Evolutionary conservation across 1,284 basidiomycete genomes (phyloP).

Genomic region (Austropuccinia psidii): DNA sequence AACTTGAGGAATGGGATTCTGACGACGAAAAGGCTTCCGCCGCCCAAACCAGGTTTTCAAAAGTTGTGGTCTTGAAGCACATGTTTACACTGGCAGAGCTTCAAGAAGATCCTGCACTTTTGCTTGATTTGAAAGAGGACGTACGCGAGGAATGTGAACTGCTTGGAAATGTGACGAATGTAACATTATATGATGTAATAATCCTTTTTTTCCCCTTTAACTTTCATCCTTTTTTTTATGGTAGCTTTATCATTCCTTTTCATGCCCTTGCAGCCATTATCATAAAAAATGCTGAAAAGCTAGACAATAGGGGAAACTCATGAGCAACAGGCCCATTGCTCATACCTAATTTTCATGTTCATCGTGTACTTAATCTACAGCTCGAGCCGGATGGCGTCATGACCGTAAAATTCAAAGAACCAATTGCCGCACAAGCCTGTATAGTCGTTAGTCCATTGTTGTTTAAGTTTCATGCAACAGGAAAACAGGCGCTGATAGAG

Average conservation of each 20-base stretch:
- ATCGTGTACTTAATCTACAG: conserved; percentile 53
- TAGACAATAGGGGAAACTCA: too few relatives aligned
- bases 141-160: conserved; percentile 86
- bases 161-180: conserved; percentile 90
- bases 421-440: conserved; percentile 78
- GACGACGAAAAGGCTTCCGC: conserved; percentile 49
- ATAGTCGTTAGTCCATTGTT: conserved; percentile 58
- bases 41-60: conserved; percentile 52
- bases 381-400: conserved; percentile 89
- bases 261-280: background rate
- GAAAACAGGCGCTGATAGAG: background rate
- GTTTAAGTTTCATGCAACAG: background rate
- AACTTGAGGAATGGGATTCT: conserved; percentile 87
- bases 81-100: conserved; percentile 90
- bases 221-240: background rate
- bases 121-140: conserved; percentile 91
- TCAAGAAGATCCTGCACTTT: conserved; percentile 72
- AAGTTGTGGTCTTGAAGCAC: conserved; percentile 82
- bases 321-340: too few relatives aligned
- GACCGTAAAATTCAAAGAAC: conserved; percentile 88
- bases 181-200: conserved; percentile 88
- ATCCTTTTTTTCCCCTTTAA: background rate
- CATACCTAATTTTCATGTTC: too few relatives aligned
- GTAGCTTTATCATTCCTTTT: background rate
- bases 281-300: too few relatives aligned